phyloP scores from a whole-genome alignment of 108 stramenopile species.

The Pseudonitzschia multistriata region DNA sequence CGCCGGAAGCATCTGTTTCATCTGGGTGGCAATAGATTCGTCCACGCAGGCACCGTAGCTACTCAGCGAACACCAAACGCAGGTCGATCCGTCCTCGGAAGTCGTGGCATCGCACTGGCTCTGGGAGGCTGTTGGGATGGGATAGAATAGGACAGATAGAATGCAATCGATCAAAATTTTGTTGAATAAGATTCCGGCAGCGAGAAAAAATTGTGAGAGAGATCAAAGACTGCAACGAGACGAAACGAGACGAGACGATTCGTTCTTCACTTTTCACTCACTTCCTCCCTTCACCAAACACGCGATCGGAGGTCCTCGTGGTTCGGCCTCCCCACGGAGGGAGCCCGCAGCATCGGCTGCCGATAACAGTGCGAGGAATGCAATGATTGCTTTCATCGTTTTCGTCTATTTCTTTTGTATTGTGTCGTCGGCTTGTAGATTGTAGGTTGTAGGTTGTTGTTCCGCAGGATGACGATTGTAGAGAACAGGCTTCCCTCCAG shows the following conservation, averaged over 20 bases:
- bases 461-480: too few species aligned
- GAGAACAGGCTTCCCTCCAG: too few species aligned
- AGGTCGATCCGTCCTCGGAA: slow-evolving; percentile 22
- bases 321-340: not conserved
- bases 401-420: not conserved
- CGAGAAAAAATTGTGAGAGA: not conserved
- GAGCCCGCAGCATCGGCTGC: not conserved
- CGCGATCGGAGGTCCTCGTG: not conserved
- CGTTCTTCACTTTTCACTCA: slow-evolving; percentile 2
- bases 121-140: not conserved
- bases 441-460: too few species aligned
- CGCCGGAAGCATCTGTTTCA: slow-evolving; percentile 37
- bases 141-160: not conserved
- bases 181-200: not conserved
- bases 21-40: slow-evolving; percentile 32
- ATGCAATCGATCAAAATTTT: not conserved
- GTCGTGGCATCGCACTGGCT: slow-evolving; percentile 18
- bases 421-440: not conserved
- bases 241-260: not conserved
- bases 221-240: not conserved
- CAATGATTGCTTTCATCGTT: not conserved
- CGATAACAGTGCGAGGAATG: not conserved
- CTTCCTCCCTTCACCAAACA: slow-evolving; percentile 8
- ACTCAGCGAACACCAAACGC: slow-evolving; percentile 35
- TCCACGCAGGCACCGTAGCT: slow-evolving; percentile 39